Evolutionary conservation across 768 basidiomycete genomes (phyloP), one percentile per base, ranked within the genome.

Genomic region (Sporobolomyces roseus): DNA sequence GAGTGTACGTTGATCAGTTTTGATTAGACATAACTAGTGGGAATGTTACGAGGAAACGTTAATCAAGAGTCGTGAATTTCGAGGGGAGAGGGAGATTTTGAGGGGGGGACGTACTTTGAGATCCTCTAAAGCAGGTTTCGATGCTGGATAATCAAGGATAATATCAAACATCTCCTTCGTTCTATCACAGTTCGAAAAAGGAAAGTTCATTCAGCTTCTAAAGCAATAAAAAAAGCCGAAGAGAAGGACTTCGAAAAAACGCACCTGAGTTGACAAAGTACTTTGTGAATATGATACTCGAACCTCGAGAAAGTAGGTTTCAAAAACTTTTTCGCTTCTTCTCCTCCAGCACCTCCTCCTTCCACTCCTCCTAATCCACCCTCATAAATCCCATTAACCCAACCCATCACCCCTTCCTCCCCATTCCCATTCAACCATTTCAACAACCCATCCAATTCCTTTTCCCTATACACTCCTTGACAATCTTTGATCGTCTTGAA

Each of bases 61-160:
- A 17, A 9, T 59, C 21, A 19, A 19, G 2, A 6, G 50, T 17
- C 17, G 17, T 17, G 17, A 41, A 41, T 9, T 9, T 41, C 9
- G 54, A n/a, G 12, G 35, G 4, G n/a, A 36, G 54, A 21, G 23
- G 13, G 13, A 14, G 14, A 10, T 4, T 17, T 30, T 23, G 33
- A 8, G 13, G 4, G 7, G 43, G 17, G 29, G 6, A 61, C 78
- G 29, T 67, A 90, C 92, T 80, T 85, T 88, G 25, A 98, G 82
- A 79, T 99, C 96, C 64, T 88, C 83, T 25, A 98, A 79, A 0
- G 92, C 93, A 5, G 87, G 86, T 71, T 81, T 82, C 0, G 93
- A 94, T 68, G 93, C 89, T 0, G 94, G 93, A 74, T 86, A 93
- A 75, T 94, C 91, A 63, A 97, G 87, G 65, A 98, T 94, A 63